phyloP scores from a whole-genome alignment of 352 stramenopile genomes.

The Phytophthora podocarpi region DNA sequence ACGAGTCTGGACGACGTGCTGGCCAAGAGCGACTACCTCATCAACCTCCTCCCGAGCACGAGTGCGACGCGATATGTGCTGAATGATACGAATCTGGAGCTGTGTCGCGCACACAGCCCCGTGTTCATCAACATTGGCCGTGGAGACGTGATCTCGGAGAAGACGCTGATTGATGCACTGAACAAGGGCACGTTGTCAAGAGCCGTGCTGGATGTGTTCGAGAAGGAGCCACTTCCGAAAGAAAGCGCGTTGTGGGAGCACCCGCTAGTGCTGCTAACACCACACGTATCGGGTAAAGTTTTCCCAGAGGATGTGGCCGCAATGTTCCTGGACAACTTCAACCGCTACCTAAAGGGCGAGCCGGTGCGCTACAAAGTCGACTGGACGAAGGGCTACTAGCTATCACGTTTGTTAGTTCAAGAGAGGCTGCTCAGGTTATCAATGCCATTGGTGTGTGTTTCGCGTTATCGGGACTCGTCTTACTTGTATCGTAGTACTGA shows the following conservation, averaged over 20 bases:
- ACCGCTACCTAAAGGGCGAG: conserved; percentile 44
- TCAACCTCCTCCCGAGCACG: conserved; percentile 87
- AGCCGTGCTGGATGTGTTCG: conserved; percentile 72
- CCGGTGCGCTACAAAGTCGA: conserved; percentile 54
- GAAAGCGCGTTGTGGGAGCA: conserved; percentile 71
- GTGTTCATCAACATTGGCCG: conserved; percentile 90
- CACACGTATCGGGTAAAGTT: conserved; percentile 82
- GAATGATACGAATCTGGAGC: conserved; percentile 45
- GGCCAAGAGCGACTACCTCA: conserved; percentile 69
- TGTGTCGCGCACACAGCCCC: conserved; percentile 52
- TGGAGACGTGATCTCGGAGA: conserved; percentile 79
- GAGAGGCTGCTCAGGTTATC: too few species aligned
- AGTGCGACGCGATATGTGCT: conserved; percentile 67
- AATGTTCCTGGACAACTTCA: conserved; percentile 73
- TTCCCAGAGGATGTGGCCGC: conserved; percentile 75
- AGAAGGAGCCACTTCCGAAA: conserved; percentile 55
- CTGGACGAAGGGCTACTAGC: conserved; percentile 60
- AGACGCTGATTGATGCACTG: conserved; percentile 61
- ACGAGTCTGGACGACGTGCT: conserved; percentile 57
- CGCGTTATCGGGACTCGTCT: too few species aligned
- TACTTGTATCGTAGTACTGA: too few species aligned
- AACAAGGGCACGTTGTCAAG: conserved; percentile 60
- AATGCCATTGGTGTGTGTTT: too few species aligned
- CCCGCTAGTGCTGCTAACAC: conserved; percentile 70
- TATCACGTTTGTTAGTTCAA: too few species aligned